Conservation (phyloP, 306 rosid species). For the Lablab purpureus region DNA sequence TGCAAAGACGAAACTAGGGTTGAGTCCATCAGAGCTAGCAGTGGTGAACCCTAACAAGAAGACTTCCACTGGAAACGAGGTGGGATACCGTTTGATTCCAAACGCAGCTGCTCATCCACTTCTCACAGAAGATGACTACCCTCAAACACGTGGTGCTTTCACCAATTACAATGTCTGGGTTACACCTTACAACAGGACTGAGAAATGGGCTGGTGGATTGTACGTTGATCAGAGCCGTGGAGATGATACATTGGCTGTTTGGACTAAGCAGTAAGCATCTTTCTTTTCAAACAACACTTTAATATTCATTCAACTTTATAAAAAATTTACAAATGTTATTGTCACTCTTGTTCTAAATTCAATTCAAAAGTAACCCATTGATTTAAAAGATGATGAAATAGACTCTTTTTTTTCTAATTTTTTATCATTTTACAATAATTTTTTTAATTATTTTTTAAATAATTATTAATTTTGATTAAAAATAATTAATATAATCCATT, state of each 20-base stretch:
- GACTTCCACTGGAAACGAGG: conserved; percentile 51
- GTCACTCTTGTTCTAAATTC: too few relatives aligned
- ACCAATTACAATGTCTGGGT: conserved; percentile 64
- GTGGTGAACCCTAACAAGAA: conserved; percentile 61
- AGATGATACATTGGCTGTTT: conserved; percentile 60
- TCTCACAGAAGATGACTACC: conserved; percentile 58
- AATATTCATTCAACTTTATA: too few relatives aligned
- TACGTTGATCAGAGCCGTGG: conserved; percentile 65
- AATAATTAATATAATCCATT: too few relatives aligned
- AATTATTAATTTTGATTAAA: too few relatives aligned
- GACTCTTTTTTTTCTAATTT: too few relatives aligned
- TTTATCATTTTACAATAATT: too few relatives aligned
- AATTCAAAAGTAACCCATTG: too few relatives aligned
- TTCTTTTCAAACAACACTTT: neutral
- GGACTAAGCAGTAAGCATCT: conserved; percentile 53
- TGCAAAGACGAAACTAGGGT: conserved; percentile 51
- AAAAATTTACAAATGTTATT: too few relatives aligned
- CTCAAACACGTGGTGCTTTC: conserved; percentile 67
- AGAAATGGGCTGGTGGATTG: conserved; percentile 69
- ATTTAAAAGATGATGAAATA: too few relatives aligned
- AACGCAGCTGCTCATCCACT: conserved; percentile 46
- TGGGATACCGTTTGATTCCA: conserved; percentile 62
- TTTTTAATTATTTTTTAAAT: too few relatives aligned
- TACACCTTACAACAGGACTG: conserved; percentile 62
- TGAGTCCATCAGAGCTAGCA: conserved; percentile 49